Evolutionary conservation across 73 alveolate species (phyloP), one percentile per base, ranked within the genome.

Genomic region (Paramecium octaurelia): DNA sequence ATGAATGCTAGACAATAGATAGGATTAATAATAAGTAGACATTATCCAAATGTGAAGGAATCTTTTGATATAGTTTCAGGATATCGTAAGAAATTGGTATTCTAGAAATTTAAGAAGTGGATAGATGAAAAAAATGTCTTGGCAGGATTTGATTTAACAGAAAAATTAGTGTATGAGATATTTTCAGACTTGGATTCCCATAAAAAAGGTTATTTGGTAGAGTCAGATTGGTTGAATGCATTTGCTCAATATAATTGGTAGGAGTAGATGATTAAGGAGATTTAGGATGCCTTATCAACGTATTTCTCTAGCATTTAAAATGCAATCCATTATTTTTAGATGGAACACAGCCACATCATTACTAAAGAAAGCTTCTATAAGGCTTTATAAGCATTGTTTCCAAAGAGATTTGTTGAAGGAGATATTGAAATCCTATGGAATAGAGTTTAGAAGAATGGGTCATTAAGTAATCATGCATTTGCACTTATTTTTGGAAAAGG

Each of bases 151-250:
- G 97, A 96, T 73, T 59, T 97, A 57, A 97, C 99, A 12, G 91
- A 93, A 16, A 77, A 94, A 36, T 93, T 97, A 27, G 54, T 92
- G 42, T 86, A 95, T 64, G 91, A 92, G 60, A 95, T 97, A 42
- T 97, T 97, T 88, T 92, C 98, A 12, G 95, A 93, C 29, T 42
- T 97, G 48, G 99, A 97, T 77, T 93, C 98, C n/a, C 98, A 97
- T 83, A 96, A 94, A 85, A 97, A 97, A 84, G 99, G 98, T 0
- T 97, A 96, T 73, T 60, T 97, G 29, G 92, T 98, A 1, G 95
- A 96, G 44, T 46, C 87, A 34, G 99, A 97, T 94, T 97, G 97
- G 96, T 59, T 38, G 46, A 92, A 76, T 34, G 96, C 96, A 2
- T 96, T 96, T 73, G 92, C 95, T 21, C 73, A 92, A 24, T 95